phyloP scores from a whole-genome alignment of 139 green algal species.

The Auxenochlorella pyrenoidosa region DNA sequence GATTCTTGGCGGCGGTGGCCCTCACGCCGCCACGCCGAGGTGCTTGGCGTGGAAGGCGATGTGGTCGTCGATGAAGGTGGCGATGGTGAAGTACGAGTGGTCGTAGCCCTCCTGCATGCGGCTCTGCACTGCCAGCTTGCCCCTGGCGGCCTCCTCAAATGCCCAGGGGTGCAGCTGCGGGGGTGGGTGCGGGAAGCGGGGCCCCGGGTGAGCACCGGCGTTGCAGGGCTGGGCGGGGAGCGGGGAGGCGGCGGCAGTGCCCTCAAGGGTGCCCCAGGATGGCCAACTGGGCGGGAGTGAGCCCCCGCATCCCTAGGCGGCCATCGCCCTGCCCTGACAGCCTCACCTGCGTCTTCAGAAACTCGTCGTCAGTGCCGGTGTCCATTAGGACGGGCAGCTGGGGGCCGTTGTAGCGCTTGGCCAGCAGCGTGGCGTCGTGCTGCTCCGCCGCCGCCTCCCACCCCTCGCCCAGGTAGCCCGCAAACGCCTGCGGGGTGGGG shows the following conservation, averaged over 20 bases:
- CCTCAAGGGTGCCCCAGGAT: neutral
- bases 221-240: neutral
- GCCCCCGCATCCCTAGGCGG: neutral
- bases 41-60: conserved; percentile 85
- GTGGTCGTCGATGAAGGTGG: conserved; percentile 94
- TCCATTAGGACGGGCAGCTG: conserved; percentile 61
- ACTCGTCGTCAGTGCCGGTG: conserved; percentile 80
- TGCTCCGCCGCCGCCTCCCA: conserved; percentile 35
- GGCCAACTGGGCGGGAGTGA: neutral
- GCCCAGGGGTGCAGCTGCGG: conserved; percentile 83
- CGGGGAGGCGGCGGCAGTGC: too few relatives aligned
- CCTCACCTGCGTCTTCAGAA: conserved; percentile 69
- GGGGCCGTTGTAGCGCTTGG: conserved; percentile 62
- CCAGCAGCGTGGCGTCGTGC: conserved; percentile 91
- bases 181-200: neutral
- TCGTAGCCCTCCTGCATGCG: conserved; percentile 93
- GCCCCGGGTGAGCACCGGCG: too few relatives aligned
- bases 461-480: conserved; percentile 4
- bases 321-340: conserved; percentile 19
- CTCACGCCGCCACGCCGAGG: conserved; percentile 36
- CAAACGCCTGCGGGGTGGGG: neutral
- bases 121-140: conserved; percentile 56
- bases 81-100: conserved; percentile 96
- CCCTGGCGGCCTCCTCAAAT: conserved; percentile 75
- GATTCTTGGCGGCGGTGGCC: too few relatives aligned